Conservation (phyloP, 2,329 filamentous ascomycete genomes). For the Beauveria medogensis region DNA sequence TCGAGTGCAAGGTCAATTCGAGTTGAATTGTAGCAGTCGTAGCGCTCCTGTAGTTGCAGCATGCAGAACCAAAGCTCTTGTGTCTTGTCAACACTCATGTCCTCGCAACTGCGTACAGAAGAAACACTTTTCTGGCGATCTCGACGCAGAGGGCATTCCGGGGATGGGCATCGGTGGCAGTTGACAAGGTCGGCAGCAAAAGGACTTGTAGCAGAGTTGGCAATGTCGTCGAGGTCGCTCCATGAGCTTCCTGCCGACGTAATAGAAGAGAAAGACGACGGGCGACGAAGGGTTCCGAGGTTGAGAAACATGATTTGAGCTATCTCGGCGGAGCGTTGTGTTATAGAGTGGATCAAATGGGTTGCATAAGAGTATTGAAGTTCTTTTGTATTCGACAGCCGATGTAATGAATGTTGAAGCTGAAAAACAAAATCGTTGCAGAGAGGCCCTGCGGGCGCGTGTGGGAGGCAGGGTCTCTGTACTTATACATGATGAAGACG, state of each 20-base stretch:
- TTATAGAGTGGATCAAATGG: not conserved
- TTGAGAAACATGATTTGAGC: not conserved
- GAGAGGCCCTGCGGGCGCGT: too few species aligned
- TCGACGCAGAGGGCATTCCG: conserved; percentile 1
- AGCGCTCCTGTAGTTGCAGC: conserved; percentile 38
- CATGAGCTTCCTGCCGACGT: not conserved
- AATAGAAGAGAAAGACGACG: not conserved
- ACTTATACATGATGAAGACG: conserved; percentile 4
- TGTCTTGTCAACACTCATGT: conserved; percentile 30
- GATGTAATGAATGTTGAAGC: not conserved
- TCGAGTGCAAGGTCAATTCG: conserved; percentile 39
- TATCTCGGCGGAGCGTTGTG: not conserved
- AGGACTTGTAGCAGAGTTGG: not conserved
- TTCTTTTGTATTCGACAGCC: not conserved
- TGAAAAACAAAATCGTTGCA: not conserved
- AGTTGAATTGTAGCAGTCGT: conserved; percentile 42
- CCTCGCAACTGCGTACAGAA: conserved; percentile 23
- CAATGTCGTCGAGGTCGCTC: conserved; percentile 5
- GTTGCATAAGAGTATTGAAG: not conserved
- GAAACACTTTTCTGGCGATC: conserved; percentile 13
- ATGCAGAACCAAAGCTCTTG: conserved; percentile 39
- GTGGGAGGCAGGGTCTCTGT: not conserved
- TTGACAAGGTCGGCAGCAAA: not conserved
- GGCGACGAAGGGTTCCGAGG: not conserved
- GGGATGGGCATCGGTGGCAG: conserved; percentile 7